These are phyloP conservation scores for Geosmithia flava DNA, from an alignment of 2,329 filamentous ascomycete genomes.

Conservation along the genomic window DNA sequence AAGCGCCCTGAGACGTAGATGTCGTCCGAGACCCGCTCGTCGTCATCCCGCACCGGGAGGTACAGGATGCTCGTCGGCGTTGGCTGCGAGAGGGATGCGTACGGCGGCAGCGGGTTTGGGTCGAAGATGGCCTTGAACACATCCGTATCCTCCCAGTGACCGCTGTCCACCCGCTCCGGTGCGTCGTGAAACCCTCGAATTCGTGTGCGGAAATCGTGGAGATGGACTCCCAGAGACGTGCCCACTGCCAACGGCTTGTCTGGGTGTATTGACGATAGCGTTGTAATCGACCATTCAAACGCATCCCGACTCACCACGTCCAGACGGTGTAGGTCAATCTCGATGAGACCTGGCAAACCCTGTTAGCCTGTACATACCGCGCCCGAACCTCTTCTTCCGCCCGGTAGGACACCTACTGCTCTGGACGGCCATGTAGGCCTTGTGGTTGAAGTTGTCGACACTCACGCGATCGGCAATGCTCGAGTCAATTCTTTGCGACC, in stretches of 20 bases:
- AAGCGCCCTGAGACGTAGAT: slow-evolving; percentile 87
- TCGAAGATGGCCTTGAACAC: slow-evolving; percentile 32
- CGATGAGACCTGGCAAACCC: slow-evolving; percentile 43
- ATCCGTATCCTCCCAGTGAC: slow-evolving; percentile 11
- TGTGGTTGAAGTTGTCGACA: slow-evolving; percentile 53
- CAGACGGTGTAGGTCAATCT: slow-evolving; percentile 69
- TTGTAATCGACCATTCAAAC: slow-evolving; percentile 75
- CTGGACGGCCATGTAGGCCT: slow-evolving; percentile 71
- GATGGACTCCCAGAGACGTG: slow-evolving; percentile 67
- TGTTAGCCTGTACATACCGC: too few relatives aligned
- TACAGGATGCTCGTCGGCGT: slow-evolving; percentile 77
- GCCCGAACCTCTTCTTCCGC: slow-evolving; percentile 1
- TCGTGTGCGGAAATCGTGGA: slow-evolving; percentile 60
- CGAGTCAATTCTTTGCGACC: slow-evolving; percentile 56
- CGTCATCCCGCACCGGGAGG: slow-evolving; percentile 42
- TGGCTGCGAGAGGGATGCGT: slow-evolving; percentile 66
- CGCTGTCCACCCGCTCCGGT: slow-evolving; percentile 21
- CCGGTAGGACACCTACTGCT: slow-evolving; percentile 36
- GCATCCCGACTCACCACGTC: slow-evolving; percentile 54
- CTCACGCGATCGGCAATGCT: slow-evolving; percentile 72
- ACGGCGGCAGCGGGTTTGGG: slow-evolving; percentile 38
- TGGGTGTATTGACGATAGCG: slow-evolving; percentile 58
- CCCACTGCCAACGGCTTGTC: slow-evolving; percentile 70
- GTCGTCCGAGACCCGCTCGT: slow-evolving; percentile 50
- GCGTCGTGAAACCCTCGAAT: slow-evolving; percentile 16